Conservation (phyloP, 495 filamentous ascomycete species). For the Daldinia childiae region DNA sequence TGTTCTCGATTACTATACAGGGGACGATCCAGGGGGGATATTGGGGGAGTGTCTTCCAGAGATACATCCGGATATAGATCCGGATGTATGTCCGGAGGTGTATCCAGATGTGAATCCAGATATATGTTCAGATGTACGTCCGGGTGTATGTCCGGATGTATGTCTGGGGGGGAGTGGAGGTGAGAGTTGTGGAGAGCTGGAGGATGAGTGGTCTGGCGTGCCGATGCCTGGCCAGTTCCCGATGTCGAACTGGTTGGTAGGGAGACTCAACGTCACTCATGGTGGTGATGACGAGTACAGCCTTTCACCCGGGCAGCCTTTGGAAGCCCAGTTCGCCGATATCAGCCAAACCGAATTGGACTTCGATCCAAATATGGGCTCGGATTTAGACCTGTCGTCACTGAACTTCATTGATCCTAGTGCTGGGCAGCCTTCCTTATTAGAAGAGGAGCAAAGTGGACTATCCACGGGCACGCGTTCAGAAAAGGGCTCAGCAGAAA, state of each 20-base stretch:
- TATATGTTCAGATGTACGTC: no score
- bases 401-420: background rate
- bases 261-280: conserved; percentile 1
- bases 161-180: background rate
- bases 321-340: background rate
- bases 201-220: conserved; percentile 4
- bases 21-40: background rate
- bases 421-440: background rate
- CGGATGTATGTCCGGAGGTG: no score
- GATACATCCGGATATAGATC: background rate
- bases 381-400: background rate
- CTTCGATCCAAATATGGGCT: background rate
- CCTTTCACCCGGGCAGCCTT: background rate
- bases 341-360: background rate
- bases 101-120: no score
- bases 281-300: background rate
- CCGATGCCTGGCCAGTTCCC: conserved; percentile 19
- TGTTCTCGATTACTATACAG: conserved; percentile 25
- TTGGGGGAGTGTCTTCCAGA: background rate
- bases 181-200: background rate
- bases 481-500: conserved; percentile 2
- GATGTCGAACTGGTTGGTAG: conserved; percentile 16
- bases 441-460: conserved; percentile 4
- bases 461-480: background rate
- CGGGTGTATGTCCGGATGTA: background rate